These are phyloP conservation scores for Lepidium campestre DNA, from an alignment of 441 rosid genomes.

Conservation along the genomic window DNA sequence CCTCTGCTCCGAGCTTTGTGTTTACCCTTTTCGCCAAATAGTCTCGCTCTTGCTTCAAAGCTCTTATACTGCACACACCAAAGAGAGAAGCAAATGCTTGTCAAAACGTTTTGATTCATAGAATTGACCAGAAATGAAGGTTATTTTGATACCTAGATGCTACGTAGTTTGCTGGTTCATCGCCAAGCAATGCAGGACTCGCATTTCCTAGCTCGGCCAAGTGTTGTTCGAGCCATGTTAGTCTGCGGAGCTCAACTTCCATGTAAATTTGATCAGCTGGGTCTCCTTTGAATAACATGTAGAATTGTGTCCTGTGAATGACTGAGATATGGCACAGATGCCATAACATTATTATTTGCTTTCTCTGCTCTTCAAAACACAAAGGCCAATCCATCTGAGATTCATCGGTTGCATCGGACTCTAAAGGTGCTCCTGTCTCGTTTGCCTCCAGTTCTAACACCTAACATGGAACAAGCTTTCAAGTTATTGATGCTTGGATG, in stretches of 20 bases:
- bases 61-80: slow-evolving; percentile 50
- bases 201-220: slow-evolving; percentile 93
- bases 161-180: slow-evolving; percentile 81
- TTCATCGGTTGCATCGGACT: slow-evolving; percentile 31
- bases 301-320: slow-evolving; percentile 82
- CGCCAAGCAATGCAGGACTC: slow-evolving; percentile 82
- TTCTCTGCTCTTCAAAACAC: slow-evolving; percentile 73
- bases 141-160: slow-evolving; percentile 55
- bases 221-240: slow-evolving; percentile 88
- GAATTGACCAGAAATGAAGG: background rate
- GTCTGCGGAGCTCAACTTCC: slow-evolving; percentile 88
- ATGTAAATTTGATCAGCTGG: slow-evolving; percentile 77
- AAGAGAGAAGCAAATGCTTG: background rate
- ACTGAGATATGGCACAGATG: slow-evolving; percentile 86
- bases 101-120: background rate
- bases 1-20: slow-evolving; percentile 62
- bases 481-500: background rate
- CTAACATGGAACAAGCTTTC: slow-evolving; percentile 29
- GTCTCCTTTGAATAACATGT: slow-evolving; percentile 73
- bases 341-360: slow-evolving; percentile 91
- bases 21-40: slow-evolving; percentile 76
- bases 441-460: slow-evolving; percentile 78
- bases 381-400: slow-evolving; percentile 70
- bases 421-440: slow-evolving; percentile 36
- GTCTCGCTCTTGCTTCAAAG: slow-evolving; percentile 82